Evolutionary conservation across 768 basidiomycete genomes (phyloP).

Genomic region (Russula emetica): DNA sequence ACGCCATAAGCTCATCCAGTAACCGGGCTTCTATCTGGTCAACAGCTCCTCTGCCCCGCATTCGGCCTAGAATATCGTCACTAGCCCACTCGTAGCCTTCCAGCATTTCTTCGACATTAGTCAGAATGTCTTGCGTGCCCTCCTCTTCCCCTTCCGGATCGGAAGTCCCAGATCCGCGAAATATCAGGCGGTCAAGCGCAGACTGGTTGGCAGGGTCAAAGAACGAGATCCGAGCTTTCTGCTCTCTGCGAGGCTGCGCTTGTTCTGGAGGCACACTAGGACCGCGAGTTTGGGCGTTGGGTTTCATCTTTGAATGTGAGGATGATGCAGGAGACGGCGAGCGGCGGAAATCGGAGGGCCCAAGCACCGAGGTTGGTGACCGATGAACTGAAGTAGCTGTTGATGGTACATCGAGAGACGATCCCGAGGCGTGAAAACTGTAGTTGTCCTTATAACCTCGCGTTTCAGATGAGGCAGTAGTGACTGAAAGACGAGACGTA

Average conservation of each 20-base stretch:
- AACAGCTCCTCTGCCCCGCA: slow-evolving; percentile 65
- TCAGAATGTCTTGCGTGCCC: slow-evolving; percentile 73
- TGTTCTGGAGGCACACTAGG: slow-evolving; percentile 31
- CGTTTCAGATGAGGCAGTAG: slow-evolving; percentile 15
- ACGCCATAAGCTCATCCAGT: slow-evolving; percentile 82
- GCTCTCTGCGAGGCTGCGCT: slow-evolving; percentile 48
- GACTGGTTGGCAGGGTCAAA: slow-evolving; percentile 79
- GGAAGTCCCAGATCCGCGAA: slow-evolving; percentile 34
- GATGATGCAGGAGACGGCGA: slow-evolving; percentile 24
- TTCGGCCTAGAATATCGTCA: slow-evolving; percentile 65
- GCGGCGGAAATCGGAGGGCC: slow-evolving; percentile 4
- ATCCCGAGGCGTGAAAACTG: slow-evolving; percentile 13
- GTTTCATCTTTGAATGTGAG: slow-evolving; percentile 2
- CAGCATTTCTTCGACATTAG: slow-evolving; percentile 96
- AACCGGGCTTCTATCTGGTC: slow-evolving; percentile 90
- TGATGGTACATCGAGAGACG: slow-evolving; percentile 25
- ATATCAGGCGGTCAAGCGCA: slow-evolving; percentile 64
- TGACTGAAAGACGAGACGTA: slow-evolving; percentile 24
- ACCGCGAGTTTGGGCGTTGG: slow-evolving; percentile 10
- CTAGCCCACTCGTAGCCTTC: slow-evolving; percentile 98
- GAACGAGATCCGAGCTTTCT: slow-evolving; percentile 71
- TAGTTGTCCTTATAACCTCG: slow-evolving; percentile 11
- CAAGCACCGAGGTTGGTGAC: slow-evolving; percentile 1
- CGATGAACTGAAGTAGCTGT: slow-evolving; percentile 16
- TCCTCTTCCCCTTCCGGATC: slow-evolving; percentile 52